phyloP scores from a whole-genome alignment of 164 flowering plant species.

The Taxillus chinensis region DNA sequence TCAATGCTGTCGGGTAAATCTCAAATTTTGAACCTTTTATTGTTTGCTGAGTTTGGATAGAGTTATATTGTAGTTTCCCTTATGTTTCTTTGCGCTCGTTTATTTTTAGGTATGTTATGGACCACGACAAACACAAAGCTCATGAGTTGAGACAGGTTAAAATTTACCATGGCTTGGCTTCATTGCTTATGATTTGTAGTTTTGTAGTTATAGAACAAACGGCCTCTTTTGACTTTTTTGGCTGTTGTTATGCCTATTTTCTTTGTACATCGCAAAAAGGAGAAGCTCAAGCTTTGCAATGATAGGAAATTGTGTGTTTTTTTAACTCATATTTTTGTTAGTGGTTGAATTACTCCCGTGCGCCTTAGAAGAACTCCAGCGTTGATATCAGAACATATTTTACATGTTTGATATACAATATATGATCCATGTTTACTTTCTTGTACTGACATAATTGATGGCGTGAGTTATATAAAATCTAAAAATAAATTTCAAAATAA shows the following conservation, averaged over 20 bases:
- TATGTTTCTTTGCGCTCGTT: background rate
- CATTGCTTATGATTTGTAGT: background rate
- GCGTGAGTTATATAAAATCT: too few species aligned
- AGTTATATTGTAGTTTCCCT: background rate
- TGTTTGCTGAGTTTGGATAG: background rate
- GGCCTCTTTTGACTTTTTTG: background rate
- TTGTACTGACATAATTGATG: too few species aligned
- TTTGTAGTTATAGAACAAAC: background rate
- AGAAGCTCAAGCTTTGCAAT: too few species aligned
- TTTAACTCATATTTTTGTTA: too few species aligned
- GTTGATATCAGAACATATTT: background rate
- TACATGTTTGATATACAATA: background rate
- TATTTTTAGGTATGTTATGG: slow-evolving; percentile 82
- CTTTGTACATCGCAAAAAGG: too few species aligned
- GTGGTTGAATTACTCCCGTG: background rate
- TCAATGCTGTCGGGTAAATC: slow-evolving; percentile 89
- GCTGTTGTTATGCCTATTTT: too few species aligned
- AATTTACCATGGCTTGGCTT: slow-evolving; percentile 1
- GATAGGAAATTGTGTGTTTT: too few species aligned
- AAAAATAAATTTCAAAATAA: too few species aligned
- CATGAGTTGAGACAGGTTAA: slow-evolving; percentile 81
- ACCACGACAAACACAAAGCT: slow-evolving; percentile 76
- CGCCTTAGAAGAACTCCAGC: background rate
- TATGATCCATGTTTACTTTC: background rate
- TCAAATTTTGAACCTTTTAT: background rate